Conservation (phyloP, 2,329 filamentous ascomycete species). For the Monilinia aucupariae region DNA sequence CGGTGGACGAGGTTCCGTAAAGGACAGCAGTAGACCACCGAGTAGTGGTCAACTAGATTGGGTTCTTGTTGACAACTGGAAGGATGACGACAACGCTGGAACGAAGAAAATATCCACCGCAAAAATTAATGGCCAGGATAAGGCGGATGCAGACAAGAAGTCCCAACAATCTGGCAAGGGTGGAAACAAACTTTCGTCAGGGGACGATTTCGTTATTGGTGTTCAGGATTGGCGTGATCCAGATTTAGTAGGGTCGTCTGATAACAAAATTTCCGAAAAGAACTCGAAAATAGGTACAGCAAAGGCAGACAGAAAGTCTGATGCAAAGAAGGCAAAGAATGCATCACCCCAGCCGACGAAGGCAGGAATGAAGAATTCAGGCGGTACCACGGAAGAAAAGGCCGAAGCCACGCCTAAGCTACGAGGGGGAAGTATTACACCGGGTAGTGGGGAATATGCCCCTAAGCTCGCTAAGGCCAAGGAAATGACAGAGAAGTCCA, state of each 20-base stretch:
- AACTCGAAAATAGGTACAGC: constrained; percentile 23
- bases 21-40: constrained; percentile 58
- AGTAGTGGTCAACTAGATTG: constrained; percentile 71
- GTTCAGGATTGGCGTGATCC: constrained; percentile 83
- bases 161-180: constrained; percentile 25
- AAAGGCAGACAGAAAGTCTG: constrained; percentile 30
- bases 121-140: constrained; percentile 40
- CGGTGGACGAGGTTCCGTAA: constrained; percentile 31
- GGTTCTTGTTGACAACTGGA: constrained; percentile 63
- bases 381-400: constrained; percentile 30
- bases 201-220: constrained; percentile 72
- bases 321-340: constrained; percentile 26
- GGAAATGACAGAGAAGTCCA: constrained; percentile 18
- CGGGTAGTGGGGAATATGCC: constrained; percentile 66
- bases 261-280: constrained; percentile 34
- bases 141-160: constrained; percentile 31
- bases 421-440: constrained; percentile 63
- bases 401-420: constrained; percentile 37
- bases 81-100: constrained; percentile 45
- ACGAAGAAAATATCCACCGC: constrained; percentile 36
- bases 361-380: constrained; percentile 29
- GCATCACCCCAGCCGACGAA: constrained; percentile 21
- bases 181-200: constrained; percentile 20
- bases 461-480: constrained; percentile 24
- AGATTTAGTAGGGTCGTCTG: constrained; percentile 51